Base-by-base conservation (phyloP, 2,329 filamentous ascomycete species). In the Hypoxylon rubiginosum region DNA sequence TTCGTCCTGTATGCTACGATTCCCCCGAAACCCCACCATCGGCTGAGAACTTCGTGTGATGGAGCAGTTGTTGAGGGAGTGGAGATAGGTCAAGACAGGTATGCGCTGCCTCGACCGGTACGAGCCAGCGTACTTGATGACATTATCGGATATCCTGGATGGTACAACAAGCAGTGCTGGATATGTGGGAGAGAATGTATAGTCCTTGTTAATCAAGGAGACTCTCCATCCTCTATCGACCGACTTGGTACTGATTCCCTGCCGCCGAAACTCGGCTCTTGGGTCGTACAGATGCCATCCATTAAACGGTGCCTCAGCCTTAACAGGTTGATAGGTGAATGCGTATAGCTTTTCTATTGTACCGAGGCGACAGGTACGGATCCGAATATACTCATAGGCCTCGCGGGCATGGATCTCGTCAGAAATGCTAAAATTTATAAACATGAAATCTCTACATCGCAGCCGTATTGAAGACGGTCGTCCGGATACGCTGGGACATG, bases 11-110 rank as follows among this genome's bases (percentile, higher is more conserved):
- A 97, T 92, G 74, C 94, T 98, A 46, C 95, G 90, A 75, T 97
- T 96, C 67, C 92, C 89, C 52, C 92, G 89, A 24, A 98, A 88
- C 13, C 96, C 96, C 1, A 95, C 92, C 62, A 95, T 84, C 0
- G 96, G 96, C 77, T 99, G 96, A 3, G 95, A 97, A 76, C 94
- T 97, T 76, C 96, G 88, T 1, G 95, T 97, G 69, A 99, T 97
- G 24, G 94, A 96, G 79, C 96, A 98, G 77, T 97, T 97, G 78
- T 98, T 99, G 73, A 97, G 85, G 0, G 93, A 93, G 78, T 99
- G 96, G n/a, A 97, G 88, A 79, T 99, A 99, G 21, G 94, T 94
- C 41, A 99, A 82, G 3, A 90, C 92, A 1, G 96, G 96, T 78
- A 99, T 94, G 65, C 96, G 90, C 68, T 91, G 90, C 64, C 94